Percentiles rank a stretch among this genome's conserved stretches.
Evolutionary conservation across 2,329 filamentous ascomycete species (phyloP).

Genomic region (Alternaria angustiovoidea): DNA sequence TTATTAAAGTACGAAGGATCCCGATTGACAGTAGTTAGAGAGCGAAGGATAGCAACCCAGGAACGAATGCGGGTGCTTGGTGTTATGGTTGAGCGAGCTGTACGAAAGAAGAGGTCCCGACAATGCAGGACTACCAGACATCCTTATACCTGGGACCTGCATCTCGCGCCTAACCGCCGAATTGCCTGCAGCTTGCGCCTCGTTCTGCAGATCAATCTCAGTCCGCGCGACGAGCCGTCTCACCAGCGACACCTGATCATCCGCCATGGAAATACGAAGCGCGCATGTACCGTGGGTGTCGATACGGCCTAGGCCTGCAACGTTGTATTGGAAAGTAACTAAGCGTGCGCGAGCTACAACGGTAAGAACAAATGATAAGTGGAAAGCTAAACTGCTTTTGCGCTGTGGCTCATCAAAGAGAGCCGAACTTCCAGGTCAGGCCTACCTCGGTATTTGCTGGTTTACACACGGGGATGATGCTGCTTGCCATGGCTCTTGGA

Average conservation of each 20-base stretch:
- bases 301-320: constrained; percentile 24
- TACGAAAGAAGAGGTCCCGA: constrained; percentile 4
- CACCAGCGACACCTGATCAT: constrained; percentile 17
- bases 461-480: constrained; percentile 2
- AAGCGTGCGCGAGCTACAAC: constrained; percentile 17
- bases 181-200: constrained; percentile 2
- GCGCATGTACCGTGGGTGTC: constrained; percentile 15
- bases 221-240: constrained; percentile 8
- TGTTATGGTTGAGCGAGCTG: constrained; percentile 11
- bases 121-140: constrained; percentile 8
- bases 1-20: constrained; percentile 7
- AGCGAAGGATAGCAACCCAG: constrained; percentile 18
- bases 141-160: constrained; percentile 23
- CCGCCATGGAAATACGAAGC: constrained; percentile 25
- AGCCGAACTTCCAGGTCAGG: constrained; percentile 14
- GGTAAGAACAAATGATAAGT: constrained; percentile 16
- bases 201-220: constrained; percentile 15
- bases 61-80: constrained; percentile 9
- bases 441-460: background rate
- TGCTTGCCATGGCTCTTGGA: background rate
- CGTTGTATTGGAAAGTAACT: constrained; percentile 24
- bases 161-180: background rate
- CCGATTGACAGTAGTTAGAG: constrained; percentile 4
- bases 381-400: constrained; percentile 14
- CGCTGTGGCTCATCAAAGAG: constrained; percentile 9